These are phyloP conservation scores for Colletotrichum godetiae DNA, from an alignment of 2,329 filamentous ascomycete genomes.

Conservation along the genomic window DNA sequence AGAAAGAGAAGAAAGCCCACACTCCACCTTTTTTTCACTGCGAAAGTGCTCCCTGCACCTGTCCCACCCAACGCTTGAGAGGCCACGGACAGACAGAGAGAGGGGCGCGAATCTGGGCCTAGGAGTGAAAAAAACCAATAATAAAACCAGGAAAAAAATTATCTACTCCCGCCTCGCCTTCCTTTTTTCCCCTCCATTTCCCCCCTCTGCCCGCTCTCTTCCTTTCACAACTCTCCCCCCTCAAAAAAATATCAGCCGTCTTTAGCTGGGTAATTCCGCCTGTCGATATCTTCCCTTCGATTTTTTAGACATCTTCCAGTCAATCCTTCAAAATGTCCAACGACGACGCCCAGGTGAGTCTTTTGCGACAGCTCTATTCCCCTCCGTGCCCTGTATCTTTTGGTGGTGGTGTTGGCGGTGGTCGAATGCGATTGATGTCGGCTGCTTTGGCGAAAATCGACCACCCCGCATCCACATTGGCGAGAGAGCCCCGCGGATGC, in stretches of 20 bases:
- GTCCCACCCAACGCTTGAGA: slow-evolving; percentile 21
- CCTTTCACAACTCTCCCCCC: slow-evolving; percentile 35
- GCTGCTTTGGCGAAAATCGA: slow-evolving; percentile 42
- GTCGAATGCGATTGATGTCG: slow-evolving; percentile 41
- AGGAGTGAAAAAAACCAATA: slow-evolving; percentile 34
- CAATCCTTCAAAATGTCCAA: slow-evolving; percentile 65
- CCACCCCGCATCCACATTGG: slow-evolving; percentile 57
- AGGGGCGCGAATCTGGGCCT: slow-evolving; percentile 33
- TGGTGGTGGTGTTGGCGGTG: slow-evolving; percentile 9
- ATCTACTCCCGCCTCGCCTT: slow-evolving; percentile 37
- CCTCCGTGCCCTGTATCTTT: slow-evolving; percentile 31
- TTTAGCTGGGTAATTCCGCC: slow-evolving; percentile 36
- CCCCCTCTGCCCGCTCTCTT: slow-evolving; percentile 35
- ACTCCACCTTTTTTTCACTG: slow-evolving; percentile 30
- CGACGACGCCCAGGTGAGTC: slow-evolving; percentile 64
- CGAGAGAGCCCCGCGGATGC: slow-evolving; percentile 41
- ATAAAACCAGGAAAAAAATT: slow-evolving; percentile 39
- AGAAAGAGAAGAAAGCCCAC: slow-evolving; percentile 1
- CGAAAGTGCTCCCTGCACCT: slow-evolving; percentile 14
- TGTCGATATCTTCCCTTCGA: slow-evolving; percentile 40
- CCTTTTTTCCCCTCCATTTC: slow-evolving; percentile 36
- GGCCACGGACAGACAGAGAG: not conserved
- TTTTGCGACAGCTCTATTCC: slow-evolving; percentile 30
- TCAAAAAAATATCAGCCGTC: slow-evolving; percentile 32
- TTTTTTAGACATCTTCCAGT: slow-evolving; percentile 39